Percentiles rank a stretch among this genome's conserved stretches.
These are phyloP conservation scores for Sarocladiaceae sp. DNA, from an alignment of 2,329 filamentous ascomycete species.

Conservation along the genomic window DNA sequence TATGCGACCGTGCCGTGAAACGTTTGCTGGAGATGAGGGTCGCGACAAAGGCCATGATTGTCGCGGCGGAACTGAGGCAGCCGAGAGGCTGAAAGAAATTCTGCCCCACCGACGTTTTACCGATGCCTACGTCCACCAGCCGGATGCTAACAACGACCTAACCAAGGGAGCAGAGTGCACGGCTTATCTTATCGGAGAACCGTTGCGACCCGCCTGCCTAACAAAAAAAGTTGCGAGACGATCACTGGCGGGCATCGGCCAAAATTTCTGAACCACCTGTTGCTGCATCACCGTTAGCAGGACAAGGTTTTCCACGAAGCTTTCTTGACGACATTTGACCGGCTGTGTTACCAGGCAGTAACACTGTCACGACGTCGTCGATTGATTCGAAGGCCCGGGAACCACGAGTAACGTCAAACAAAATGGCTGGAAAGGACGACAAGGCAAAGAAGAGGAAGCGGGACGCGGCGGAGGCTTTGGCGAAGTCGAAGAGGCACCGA, in stretches of 20 bases:
- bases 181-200: constrained; percentile 2
- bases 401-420: background rate
- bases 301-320: background rate
- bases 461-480: constrained; percentile 34
- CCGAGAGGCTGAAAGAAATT: constrained; percentile 7
- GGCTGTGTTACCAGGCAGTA: constrained; percentile 21
- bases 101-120: constrained; percentile 11
- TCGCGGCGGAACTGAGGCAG: background rate
- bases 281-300: background rate
- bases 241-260: constrained; percentile 5
- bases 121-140: constrained; percentile 7
- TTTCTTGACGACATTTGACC: background rate
- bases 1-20: background rate
- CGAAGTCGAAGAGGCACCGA: constrained; percentile 34
- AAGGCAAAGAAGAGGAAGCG: constrained; percentile 41
- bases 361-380: background rate
- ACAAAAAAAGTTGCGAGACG: constrained; percentile 9
- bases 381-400: background rate
- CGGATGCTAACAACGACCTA: constrained; percentile 7
- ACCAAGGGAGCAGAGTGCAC: too few species aligned
- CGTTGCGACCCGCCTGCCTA: constrained; percentile 1
- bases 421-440: constrained; percentile 19
- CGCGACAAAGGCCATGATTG: background rate
- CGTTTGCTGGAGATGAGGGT: background rate
- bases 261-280: constrained; percentile 8